Percentiles rank a stretch among this genome's conserved stretches.
These are phyloP conservation scores for Elaphomyces granulatus DNA, from an alignment of 495 filamentous ascomycete genomes.

Conservation along the genomic window DNA sequence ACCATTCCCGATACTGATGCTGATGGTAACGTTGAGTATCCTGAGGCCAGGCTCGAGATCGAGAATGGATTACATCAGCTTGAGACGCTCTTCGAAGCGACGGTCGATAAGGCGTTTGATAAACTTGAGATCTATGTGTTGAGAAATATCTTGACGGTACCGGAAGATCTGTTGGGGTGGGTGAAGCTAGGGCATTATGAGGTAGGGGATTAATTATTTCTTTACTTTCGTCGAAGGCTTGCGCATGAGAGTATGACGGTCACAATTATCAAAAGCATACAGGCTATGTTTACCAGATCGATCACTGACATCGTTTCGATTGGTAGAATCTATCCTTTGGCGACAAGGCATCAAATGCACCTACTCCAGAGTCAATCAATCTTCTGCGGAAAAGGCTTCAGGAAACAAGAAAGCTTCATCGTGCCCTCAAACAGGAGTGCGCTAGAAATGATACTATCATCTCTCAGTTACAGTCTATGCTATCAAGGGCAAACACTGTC, in stretches of 20 bases:
- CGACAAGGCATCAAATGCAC: conserved; percentile 22
- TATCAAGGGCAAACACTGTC: conserved; percentile 19
- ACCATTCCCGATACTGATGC: conserved; percentile 38
- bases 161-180: conserved; percentile 56
- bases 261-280: not conserved
- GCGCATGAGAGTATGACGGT: not conserved
- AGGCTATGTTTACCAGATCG: not conserved
- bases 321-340: conserved; percentile 23
- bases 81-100: conserved; percentile 79
- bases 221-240: too few relatives aligned
- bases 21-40: conserved; percentile 37
- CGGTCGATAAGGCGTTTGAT: conserved; percentile 67
- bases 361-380: conserved; percentile 51
- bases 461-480: conserved; percentile 44
- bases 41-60: conserved; percentile 60
- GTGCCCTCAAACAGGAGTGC: conserved; percentile 56
- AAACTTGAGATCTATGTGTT: conserved; percentile 71
- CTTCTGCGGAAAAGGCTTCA: conserved; percentile 59
- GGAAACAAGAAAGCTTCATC: conserved; percentile 68
- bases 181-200: conserved; percentile 79
- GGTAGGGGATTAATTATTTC: conserved; percentile 39
- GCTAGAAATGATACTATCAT: conserved; percentile 65
- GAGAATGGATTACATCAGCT: conserved; percentile 84
- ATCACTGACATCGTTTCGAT: not conserved
- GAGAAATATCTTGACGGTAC: conserved; percentile 74